Conservation (phyloP, 345 rosid species). For the Odontarrhena argentea region DNA sequence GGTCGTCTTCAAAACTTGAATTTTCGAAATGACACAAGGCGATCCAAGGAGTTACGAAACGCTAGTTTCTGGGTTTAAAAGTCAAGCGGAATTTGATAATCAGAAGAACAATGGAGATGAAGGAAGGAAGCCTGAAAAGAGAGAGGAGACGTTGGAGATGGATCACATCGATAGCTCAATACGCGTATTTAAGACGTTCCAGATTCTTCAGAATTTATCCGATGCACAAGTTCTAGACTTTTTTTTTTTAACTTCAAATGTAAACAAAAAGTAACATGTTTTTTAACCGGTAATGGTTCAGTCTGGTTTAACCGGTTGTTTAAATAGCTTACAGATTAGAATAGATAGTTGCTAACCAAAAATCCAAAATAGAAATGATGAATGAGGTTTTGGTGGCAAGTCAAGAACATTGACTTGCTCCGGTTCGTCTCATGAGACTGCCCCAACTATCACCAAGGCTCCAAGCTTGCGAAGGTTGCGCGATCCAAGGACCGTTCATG, state of each 20-base stretch:
- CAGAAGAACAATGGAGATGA: conserved; percentile 23
- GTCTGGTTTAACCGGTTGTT: conserved; percentile 13
- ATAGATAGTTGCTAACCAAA: neutral
- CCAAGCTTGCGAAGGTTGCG: conserved; percentile 84
- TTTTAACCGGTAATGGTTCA: neutral
- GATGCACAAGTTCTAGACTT: neutral
- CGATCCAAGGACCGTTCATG: conserved; percentile 97
- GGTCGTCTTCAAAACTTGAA: conserved; percentile 25
- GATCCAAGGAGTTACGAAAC: conserved; percentile 18
- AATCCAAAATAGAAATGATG: neutral
- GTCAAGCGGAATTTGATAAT: conserved; percentile 10
- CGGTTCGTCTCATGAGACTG: conserved; percentile 45
- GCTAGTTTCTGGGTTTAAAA: neutral
- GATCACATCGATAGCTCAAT: conserved; percentile 33
- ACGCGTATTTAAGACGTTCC: conserved; percentile 26
- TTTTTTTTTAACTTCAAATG: neutral
- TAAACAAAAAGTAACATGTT: neutral
- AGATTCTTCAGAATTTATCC: conserved; percentile 31
- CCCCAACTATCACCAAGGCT: conserved; percentile 72
- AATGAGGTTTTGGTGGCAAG: conserved; percentile 3
- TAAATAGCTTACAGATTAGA: conserved; percentile 6
- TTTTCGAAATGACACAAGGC: neutral
- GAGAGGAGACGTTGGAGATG: conserved; percentile 38
- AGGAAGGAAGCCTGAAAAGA: neutral
- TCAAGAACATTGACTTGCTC: conserved; percentile 40